Conservation (phyloP, 1,284 basidiomycete genomes). For the Pseudozyma thailandica region DNA sequence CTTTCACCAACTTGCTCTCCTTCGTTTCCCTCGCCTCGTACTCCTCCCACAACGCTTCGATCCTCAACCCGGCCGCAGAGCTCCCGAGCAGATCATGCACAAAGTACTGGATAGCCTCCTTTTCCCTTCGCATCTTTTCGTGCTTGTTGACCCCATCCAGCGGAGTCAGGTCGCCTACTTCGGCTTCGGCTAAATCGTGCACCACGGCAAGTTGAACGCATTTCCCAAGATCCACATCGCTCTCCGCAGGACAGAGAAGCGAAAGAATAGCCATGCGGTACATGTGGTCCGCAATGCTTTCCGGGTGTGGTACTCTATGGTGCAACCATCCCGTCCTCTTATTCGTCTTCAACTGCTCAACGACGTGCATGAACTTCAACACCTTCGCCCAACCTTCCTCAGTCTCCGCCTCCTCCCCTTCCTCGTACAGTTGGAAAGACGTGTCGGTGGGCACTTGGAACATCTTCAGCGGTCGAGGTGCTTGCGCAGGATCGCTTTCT, state of each 20-base stretch:
- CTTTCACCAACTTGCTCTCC: constrained; percentile 93
- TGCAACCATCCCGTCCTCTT: constrained; percentile 66
- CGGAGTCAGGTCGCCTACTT: constrained; percentile 94
- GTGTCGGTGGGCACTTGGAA: constrained; percentile 41
- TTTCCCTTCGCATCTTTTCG: constrained; percentile 82
- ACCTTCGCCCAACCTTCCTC: constrained; percentile 49
- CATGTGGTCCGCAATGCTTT: constrained; percentile 93
- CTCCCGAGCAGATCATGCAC: constrained; percentile 87
- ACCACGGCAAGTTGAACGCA: constrained; percentile 89
- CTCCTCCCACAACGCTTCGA: constrained; percentile 87
- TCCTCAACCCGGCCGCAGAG: constrained; percentile 79
- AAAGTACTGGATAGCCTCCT: constrained; percentile 92
- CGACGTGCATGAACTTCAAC: constrained; percentile 62
- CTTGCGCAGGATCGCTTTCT: constrained; percentile 37
- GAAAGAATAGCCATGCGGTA: constrained; percentile 94
- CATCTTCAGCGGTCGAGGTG: constrained; percentile 44
- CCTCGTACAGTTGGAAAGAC: constrained; percentile 38
- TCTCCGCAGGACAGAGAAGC: constrained; percentile 76
- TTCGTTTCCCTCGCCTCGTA: constrained; percentile 84
- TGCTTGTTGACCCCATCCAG: constrained; percentile 83
- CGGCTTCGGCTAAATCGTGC: constrained; percentile 95
- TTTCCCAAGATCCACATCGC: constrained; percentile 75
- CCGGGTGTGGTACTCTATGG: constrained; percentile 59
- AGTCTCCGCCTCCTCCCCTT: constrained; percentile 44
- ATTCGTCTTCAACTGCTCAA: constrained; percentile 64